Evolutionary conservation across 495 filamentous ascomycete genomes (phyloP).

Genomic region (Neurospora sp.): DNA sequence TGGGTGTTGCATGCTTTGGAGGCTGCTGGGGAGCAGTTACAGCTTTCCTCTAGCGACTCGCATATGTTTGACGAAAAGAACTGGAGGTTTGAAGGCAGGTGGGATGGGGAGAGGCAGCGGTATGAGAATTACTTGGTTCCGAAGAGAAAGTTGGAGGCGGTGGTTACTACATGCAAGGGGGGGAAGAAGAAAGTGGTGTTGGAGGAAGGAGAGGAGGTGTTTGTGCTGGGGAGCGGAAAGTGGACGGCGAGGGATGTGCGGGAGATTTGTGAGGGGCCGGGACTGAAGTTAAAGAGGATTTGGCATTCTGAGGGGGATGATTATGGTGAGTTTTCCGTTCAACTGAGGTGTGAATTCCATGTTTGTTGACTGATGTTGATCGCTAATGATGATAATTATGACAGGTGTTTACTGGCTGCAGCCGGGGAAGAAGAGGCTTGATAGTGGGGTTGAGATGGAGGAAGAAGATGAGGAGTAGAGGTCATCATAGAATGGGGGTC

Average conservation of each 20-base stretch:
- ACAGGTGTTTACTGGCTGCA: conserved; percentile 9
- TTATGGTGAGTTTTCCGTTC: neutral
- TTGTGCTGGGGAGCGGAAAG: conserved; percentile 6
- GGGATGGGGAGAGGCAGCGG: conserved; percentile 1
- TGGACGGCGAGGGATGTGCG: conserved; percentile 3
- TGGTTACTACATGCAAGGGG: neutral
- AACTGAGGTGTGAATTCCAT: neutral
- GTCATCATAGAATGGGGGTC: no score
- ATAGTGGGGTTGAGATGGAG: conserved; percentile 6
- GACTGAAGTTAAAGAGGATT: neutral
- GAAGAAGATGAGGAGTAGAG: neutral
- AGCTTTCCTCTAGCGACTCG: neutral
- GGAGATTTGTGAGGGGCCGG: neutral
- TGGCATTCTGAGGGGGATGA: conserved; percentile 5
- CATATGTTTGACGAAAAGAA: neutral
- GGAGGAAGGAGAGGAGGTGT: conserved; percentile 3
- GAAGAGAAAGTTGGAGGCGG: neutral
- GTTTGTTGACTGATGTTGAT: neutral
- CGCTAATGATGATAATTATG: neutral
- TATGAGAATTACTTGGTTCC: conserved; percentile 8
- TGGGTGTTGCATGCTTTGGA: conserved; percentile 7
- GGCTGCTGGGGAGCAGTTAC: conserved; percentile 1
- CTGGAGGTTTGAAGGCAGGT: conserved; percentile 7
- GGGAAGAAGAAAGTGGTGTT: neutral
- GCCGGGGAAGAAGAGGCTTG: neutral